Evolutionary conservation across 805 yeast genomes (phyloP).

Genomic region (Phaffomyces thermotolerans): DNA sequence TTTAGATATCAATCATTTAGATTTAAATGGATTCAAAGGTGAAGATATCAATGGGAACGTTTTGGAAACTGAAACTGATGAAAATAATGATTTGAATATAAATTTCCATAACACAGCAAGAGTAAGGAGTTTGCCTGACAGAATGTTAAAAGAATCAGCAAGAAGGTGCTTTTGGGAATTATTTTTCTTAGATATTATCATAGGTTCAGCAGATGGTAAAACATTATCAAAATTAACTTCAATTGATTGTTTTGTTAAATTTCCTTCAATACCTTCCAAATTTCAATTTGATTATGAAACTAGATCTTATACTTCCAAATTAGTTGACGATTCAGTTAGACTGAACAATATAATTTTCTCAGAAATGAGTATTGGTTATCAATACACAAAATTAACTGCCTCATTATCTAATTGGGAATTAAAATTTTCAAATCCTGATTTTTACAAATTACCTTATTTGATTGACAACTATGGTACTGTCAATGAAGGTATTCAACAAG

Average conservation of each 20-base stretch:
- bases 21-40: conserved; percentile 21
- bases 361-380: conserved; percentile 30
- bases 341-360: conserved; percentile 39
- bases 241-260: conserved; percentile 29
- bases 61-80: conserved; percentile 1
- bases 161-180: conserved; percentile 47
- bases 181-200: conserved; percentile 43
- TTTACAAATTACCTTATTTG: conserved; percentile 35
- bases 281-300: conserved; percentile 39
- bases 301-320: conserved; percentile 37
- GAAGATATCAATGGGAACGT: conserved; percentile 22
- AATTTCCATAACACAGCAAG: conserved; percentile 20
- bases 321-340: conserved; percentile 44
- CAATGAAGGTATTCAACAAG: conserved; percentile 49
- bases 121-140: conserved; percentile 15
- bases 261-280: conserved; percentile 32
- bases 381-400: conserved; percentile 35
- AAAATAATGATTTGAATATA: conserved; percentile 15
- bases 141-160: conserved; percentile 23
- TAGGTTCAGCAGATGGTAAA: conserved; percentile 48
- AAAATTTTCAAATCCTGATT: conserved; percentile 36
- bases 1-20: conserved; percentile 34
- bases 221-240: conserved; percentile 34
- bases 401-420: conserved; percentile 46
- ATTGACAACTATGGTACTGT: conserved; percentile 37